A percentile compares a stretch with the other conserved stretches of the same genome.
Conservation (phyloP, 768 basidiomycete genomes). For the Tricholoma sp. region DNA sequence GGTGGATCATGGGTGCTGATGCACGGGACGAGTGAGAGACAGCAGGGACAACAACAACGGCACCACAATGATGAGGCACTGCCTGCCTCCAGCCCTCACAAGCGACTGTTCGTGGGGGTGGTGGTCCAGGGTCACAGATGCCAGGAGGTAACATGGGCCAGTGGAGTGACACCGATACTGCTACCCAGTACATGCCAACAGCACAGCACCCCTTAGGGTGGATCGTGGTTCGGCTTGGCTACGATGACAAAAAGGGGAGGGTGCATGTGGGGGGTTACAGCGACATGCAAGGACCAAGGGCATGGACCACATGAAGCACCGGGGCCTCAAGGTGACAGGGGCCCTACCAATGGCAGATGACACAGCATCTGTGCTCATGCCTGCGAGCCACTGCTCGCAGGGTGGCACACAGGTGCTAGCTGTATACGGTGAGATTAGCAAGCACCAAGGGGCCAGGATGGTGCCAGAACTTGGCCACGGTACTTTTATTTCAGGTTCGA, state of each 20-base stretch:
- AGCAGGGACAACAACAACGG: no score
- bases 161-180: no score
- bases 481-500: not conserved
- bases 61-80: no score
- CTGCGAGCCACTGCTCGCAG: not conserved
- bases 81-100: no score
- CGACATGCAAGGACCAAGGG: not conserved
- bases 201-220: not conserved
- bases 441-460: not conserved
- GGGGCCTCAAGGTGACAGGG: not conserved
- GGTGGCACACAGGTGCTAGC: not conserved
- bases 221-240: not conserved
- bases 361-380: not conserved
- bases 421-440: not conserved
- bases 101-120: no score
- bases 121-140: no score
- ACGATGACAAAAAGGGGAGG: not conserved
- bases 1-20: no score
- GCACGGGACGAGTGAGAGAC: no score
- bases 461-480: not conserved
- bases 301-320: not conserved
- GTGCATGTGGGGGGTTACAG: not conserved
- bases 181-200: no score
- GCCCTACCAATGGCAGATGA: not conserved
- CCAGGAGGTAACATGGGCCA: no score